Evolutionary conservation across 805 yeast species (phyloP), one percentile per base, ranked within the genome.

Genomic region (Hermanozyma aechmeae): DNA sequence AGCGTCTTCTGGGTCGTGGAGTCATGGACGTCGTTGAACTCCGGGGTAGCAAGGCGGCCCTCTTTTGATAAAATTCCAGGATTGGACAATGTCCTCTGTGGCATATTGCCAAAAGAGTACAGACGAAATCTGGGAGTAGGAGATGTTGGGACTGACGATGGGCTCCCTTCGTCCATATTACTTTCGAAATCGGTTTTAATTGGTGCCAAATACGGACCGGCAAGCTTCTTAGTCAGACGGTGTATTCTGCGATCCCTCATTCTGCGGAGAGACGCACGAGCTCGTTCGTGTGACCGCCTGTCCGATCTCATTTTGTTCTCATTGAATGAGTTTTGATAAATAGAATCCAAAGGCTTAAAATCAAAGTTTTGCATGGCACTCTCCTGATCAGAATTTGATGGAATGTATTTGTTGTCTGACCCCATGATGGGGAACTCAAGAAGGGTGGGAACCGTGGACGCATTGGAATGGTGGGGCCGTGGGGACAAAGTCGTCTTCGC

Each of bases 261-360:
- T 48, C 84, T 56, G 32, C 70, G 61, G 13, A 76, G 44, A 0
- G 82, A 75, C 0, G 82, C 81, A 42, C 74, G 76, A 0, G 83
- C 82, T 39, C 82, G 56, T 38, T 73, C 81, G 21, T 63, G 57
- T 1, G 80, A 71, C 30, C 76, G 33, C 19, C 18, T 29, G 13
- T 36, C 40, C 4, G 46, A 38, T 13, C 45, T 28, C 26, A 28
- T 39, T 15, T 30, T 38, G 24, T 32, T 39, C 16, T 40, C 45
- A 5, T 33, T 38, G 22, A 34, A 25, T 8, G 34, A 17, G 1
- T 38, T 27, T 15, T 29, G 30, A 13, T 34, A 30, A 16, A 39
- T 29, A 2, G 38, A 20, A 22, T 38, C 45, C 12, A 37, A 31
- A 11, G 40, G 40, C 21, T 37, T 41, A 26, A 39, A 39, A 13